These are phyloP conservation scores for Colletotrichum acutatum DNA, from an alignment of 2,329 filamentous ascomycete genomes.

Conservation along the genomic window DNA sequence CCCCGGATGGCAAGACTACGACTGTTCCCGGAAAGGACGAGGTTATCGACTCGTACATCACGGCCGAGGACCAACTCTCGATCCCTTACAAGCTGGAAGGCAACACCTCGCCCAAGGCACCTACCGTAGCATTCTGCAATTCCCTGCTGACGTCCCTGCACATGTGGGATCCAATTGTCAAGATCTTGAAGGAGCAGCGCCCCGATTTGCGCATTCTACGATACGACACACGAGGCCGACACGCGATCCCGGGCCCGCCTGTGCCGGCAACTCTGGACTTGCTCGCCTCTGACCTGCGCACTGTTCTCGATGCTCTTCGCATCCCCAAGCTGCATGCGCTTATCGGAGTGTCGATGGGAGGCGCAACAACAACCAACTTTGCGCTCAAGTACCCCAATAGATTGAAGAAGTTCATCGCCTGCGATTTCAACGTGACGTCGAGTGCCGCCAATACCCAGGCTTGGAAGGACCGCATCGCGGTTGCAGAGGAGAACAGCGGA, in stretches of 20 bases:
- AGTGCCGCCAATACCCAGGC: conserved; percentile 80
- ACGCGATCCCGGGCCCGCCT: conserved; percentile 58
- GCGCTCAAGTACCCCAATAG: conserved; percentile 73
- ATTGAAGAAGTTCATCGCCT: conserved; percentile 73
- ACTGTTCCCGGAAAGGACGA: conserved; percentile 57
- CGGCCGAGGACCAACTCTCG: conserved; percentile 73
- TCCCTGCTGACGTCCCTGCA: conserved; percentile 80
- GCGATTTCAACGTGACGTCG: conserved; percentile 81
- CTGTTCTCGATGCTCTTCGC: conserved; percentile 75
- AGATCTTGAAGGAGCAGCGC: conserved; percentile 67
- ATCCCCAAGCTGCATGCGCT: conserved; percentile 74
- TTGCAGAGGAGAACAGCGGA: conserved; percentile 69
- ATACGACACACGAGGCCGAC: conserved; percentile 80
- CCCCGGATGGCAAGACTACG: conserved; percentile 68
- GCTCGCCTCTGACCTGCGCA: conserved; percentile 74
- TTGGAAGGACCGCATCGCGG: conserved; percentile 80
- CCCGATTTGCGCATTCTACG: conserved; percentile 79
- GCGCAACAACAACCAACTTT: conserved; percentile 80
- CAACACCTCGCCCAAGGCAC: conserved; percentile 71
- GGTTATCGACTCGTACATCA: conserved; percentile 74
- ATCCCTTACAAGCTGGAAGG: conserved; percentile 84
- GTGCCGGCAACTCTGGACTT: conserved; percentile 69
- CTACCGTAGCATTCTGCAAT: conserved; percentile 81
- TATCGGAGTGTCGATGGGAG: conserved; percentile 84
- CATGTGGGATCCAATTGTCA: conserved; percentile 84